These are phyloP conservation scores for Tolypocladium pustulatum DNA, from an alignment of 2,329 filamentous ascomycete genomes.

Conservation along the genomic window DNA sequence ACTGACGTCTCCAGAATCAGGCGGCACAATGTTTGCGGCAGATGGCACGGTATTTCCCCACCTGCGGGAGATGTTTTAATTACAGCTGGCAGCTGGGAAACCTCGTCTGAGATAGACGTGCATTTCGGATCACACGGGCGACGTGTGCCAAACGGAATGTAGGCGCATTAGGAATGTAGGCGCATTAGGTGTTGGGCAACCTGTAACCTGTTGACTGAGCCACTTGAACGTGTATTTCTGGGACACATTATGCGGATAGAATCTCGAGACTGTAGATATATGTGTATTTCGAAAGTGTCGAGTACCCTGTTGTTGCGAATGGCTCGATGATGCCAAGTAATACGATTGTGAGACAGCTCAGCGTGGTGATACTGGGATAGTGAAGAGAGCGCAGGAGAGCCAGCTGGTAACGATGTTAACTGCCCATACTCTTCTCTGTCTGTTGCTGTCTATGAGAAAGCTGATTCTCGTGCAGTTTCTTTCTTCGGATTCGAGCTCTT, in stretches of 20 bases:
- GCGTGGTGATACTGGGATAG: not conserved
- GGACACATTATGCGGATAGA: not conserved
- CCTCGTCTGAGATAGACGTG: not conserved
- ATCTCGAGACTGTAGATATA: not conserved
- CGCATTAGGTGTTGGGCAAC: not conserved
- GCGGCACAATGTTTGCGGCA: slow-evolving; percentile 11
- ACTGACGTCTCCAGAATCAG: slow-evolving; percentile 11
- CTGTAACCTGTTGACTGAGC: not conserved
- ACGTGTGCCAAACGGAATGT: too few species aligned
- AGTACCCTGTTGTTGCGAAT: too few species aligned
- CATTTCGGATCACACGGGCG: not conserved
- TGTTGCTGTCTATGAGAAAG: not conserved
- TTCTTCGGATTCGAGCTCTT: not conserved
- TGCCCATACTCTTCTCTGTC: not conserved
- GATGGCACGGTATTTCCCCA: slow-evolving; percentile 25
- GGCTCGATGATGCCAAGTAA: not conserved
- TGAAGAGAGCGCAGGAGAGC: not conserved
- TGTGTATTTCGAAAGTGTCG: too few species aligned
- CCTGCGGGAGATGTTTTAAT: slow-evolving; percentile 26
- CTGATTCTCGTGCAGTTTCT: not conserved
- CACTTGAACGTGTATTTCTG: not conserved
- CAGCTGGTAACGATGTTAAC: not conserved
- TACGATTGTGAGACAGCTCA: not conserved
- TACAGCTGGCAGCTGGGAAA: not conserved
- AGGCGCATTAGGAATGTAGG: not conserved